Base-by-base conservation (phyloP, 2,329 filamentous ascomycete genomes). In the Pochonia chlamydosporia region DNA sequence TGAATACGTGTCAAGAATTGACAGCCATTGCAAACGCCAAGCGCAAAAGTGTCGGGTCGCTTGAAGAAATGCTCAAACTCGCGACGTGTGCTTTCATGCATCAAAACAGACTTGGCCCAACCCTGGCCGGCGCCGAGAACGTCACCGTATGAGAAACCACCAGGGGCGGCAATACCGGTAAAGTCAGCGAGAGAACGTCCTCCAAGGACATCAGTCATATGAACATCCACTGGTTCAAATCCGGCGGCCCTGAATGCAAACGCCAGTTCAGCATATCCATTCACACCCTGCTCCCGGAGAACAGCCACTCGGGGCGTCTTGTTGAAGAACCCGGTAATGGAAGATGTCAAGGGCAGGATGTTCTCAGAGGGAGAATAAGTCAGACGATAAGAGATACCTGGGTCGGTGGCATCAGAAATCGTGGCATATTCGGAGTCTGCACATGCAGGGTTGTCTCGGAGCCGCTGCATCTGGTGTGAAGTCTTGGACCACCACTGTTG, bases 1-100 rank as follows among this genome's bases (percentile, higher is more conserved):
- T 89, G 89, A 68, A 69, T 65, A 43, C 89, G 82, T 5, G 86
- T 87, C 35, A 97, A 74, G 81, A 97, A 95, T 68, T 99, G 93
- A 63, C 93, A 97, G 43, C 93, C 93, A 64, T 99, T 99, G 78
- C 93, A 97, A 28, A 97, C 89, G 57, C 93, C 93, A 1, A 99
- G 78, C 0, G 89, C 77, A 67, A 99, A 97, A 0, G 93, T 97
- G 63, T 96, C 89, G 4, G 84, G 79, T 25, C 93, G 82, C 55
- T 83, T 78, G 71, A 97, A 97, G 78, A 96, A 97, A 42, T 73
- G 68, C 59, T 85, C 74, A 70, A 97, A 96, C 56, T 92, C 87
- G 48, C 77, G 75, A 36, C 90, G 82, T 2, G 79, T 77, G 36
- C 85, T 84, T 48, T 85, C 79, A 68, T 97, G 89, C 65, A 95